Evolutionary conservation across 2,329 filamentous ascomycete species (phyloP), one percentile per base, ranked within the genome.

Genomic region (Thielaviopsis populi): DNA sequence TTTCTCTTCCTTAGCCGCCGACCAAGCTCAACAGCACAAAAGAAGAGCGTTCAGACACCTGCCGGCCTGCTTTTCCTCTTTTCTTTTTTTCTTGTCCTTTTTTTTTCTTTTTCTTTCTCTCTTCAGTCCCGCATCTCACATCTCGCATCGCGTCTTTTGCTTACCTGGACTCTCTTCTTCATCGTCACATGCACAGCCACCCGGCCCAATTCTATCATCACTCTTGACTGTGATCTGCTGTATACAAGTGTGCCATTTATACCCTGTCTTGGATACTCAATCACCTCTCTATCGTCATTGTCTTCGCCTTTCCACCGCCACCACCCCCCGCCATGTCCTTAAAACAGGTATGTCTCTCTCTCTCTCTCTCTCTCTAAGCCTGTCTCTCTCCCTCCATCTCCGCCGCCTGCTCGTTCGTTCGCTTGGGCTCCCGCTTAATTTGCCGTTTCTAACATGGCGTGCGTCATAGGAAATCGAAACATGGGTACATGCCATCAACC

Each of bases 381-480:
- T 19, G 5, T 11, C 41, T 40, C 8, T 37, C 22, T 59, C 30
- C 33, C 42, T 59, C 11, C n/a, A 13, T 40, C n/a, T 19, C 22
- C 15, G 27, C 13, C 50, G 22, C 50, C 15, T 30, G 13, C 24
- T 7, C 6, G 24, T 8, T 15, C 4, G 3, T 30, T 6, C 24
- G 15, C 24, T 33, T 8, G 6, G 19, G 27, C 24, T 27, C 27
- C 33, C 33, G 33, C 10, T 8, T 37, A 37, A 10, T 37, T 37
- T 37, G 33, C 33, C 8, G 33, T 37, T 37, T 22, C 62, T 61
- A 62, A 62, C 56, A 62, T n/a, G 2, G 17, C 2, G 10, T 24
- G 59, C 40, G 8, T 41, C 15, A 66, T 68, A 95, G 91, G 94
- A 99, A 87, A 99, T 99, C 75, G 92, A 97, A 78, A 95, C 90